Base-by-base conservation (phyloP, 2,329 filamentous ascomycete species). In the Cercospora beticola region DNA sequence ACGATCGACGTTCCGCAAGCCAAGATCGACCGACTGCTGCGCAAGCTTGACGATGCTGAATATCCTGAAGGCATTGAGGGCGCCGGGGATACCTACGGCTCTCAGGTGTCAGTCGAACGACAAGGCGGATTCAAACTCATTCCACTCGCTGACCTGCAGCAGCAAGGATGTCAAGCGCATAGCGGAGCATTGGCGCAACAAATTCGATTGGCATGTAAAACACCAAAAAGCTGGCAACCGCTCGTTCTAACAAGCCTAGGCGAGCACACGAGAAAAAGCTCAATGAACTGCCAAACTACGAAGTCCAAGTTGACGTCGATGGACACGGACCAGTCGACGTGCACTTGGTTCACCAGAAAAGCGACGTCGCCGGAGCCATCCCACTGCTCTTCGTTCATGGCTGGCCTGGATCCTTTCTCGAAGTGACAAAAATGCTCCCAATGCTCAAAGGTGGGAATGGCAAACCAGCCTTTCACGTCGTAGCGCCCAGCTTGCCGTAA, bases 361-460 rank as follows among this genome's bases (percentile, higher is more conserved):
- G 85, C 73, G 74, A 78, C 1, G 80, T 81, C 1, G 71, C 82
- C 1, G 81, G 81, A n/a, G 87, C 87, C 1, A 86, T 92, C 54
- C 89, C 90, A 0, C 74, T 92, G 31, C 76, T 92, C 0, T 91
- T 92, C 75, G 82, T 84, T 16, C 89, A 92, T 75, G 89, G 89
- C 12, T 91, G 84, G 76, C 90, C 90, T 0, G 90, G 90, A 0
- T 89, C 86, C 70, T 92, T 90, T 74, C 76, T 90, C 54, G 90
- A 92, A 78, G 88, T 87, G 1, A 79, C 81, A 28, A 91, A 90
- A 74, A 79, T 92, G 52, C 80, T 93, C 0, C 77, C 80, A 2
- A 72, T 83, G 2, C 77, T 88, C 14, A 71, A 75, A 18, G 75
- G 74, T 16, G 71, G 76, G 5, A 77, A 79, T 8, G 74, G 76